Evolutionary conservation across 345 rosid species (phyloP), one percentile per base, ranked within the genome.

Genomic region (Eucalyptus viminalis): DNA sequence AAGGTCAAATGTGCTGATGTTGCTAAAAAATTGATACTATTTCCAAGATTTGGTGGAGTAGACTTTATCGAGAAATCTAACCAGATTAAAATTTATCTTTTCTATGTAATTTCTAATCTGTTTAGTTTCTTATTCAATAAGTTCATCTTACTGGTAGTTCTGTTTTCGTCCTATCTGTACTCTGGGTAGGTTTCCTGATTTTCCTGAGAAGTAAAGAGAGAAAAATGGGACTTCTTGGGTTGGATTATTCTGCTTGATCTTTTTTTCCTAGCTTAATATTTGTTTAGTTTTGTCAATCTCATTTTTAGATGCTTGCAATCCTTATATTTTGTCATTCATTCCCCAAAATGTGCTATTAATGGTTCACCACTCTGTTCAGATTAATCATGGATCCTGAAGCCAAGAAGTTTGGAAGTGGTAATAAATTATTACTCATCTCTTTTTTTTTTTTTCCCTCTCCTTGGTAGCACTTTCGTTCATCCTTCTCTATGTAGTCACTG

Each of bases 361-460:
- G 92, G 49, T 90, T 89, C 87, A 11, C 88, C 53, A 43, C 86
- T 88, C 87, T 69, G 56, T 49, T 89, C 86, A 90, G 87, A 87
- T 89, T 91, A 92, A 86, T 76, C 88, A 96, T 96, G 98, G 97
- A 96, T 92, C 90, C 91, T 86, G 96, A 96, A 89, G 92, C 91
- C 92, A 95, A 94, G 92, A 95, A 93, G 80, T 96, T 94, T 90
- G 98, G 97, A 92, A 91, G 92, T 91, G 98, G 98, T 95, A 93
- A 86, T 89, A 83, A 49, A 58, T 62, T 87, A 45, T 80, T 80
- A 22, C 44, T 19, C 60, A 49, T 88, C 65, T 31, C 69, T 29
- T 14, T 72, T 14, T 40, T 72, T 14, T 40, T 85, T 53, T 56
- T 24, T 4, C 2, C 29, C 62, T 56, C 62, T 56, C 87, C 69